phyloP scores from a whole-genome alignment of 768 basidiomycete species.

The Rubroboletus satanas region DNA sequence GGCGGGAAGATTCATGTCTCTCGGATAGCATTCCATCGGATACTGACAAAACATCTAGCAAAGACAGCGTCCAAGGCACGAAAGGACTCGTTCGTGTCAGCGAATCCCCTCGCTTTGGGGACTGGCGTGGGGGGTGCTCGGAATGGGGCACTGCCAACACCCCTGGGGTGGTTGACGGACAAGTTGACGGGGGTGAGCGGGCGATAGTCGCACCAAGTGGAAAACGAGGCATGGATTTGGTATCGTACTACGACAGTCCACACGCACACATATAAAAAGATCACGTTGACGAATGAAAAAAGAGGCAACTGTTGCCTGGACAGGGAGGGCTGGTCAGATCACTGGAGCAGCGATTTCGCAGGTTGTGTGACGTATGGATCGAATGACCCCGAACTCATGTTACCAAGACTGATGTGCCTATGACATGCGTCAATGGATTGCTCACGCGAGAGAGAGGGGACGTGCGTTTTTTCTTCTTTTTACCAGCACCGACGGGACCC shows the following conservation, averaged over 20 bases:
- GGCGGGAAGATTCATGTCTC: not conserved
- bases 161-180: conserved; percentile 75
- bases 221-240: not conserved
- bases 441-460: not conserved
- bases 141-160: conserved; percentile 61
- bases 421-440: conserved; percentile 1
- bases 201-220: conserved; percentile 24
- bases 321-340: not conserved
- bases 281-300: not conserved
- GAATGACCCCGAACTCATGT: conserved; percentile 10
- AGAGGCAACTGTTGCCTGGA: not conserved
- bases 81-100: conserved; percentile 74
- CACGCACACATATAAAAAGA: not conserved
- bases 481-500: conserved; percentile 49
- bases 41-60: conserved; percentile 41
- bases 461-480: conserved; percentile 78
- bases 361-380: not conserved
- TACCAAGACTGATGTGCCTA: conserved; percentile 26
- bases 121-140: conserved; percentile 55
- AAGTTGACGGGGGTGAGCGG: conserved; percentile 66
- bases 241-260: conserved; percentile 2
- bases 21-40: not conserved
- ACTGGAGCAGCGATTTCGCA: not conserved
- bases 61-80: conserved; percentile 66
- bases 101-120: conserved; percentile 78